These are phyloP conservation scores for Saturnispora diversa DNA, from an alignment of 805 yeast genomes.

Conservation along the genomic window DNA sequence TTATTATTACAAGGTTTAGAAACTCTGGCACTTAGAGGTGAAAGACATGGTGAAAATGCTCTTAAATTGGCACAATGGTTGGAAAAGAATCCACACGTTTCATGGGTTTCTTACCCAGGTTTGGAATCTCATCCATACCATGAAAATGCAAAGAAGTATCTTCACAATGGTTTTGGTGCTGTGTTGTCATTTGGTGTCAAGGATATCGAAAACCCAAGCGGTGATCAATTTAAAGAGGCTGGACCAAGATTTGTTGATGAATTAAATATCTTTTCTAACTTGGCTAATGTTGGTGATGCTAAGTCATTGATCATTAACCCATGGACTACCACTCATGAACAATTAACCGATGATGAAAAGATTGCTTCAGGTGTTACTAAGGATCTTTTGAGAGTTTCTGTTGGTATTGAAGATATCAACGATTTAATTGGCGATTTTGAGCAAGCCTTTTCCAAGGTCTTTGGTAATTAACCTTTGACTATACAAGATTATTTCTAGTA, in stretches of 20 bases:
- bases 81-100: slow-evolving; percentile 58
- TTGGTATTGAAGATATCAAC: slow-evolving; percentile 87
- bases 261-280: slow-evolving; percentile 78
- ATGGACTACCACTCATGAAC: slow-evolving; percentile 92
- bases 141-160: slow-evolving; percentile 74
- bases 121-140: slow-evolving; percentile 71
- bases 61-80: slow-evolving; percentile 70
- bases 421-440: slow-evolving; percentile 87
- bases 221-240: slow-evolving; percentile 60
- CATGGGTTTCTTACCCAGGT: slow-evolving; percentile 92
- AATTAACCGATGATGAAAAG: slow-evolving; percentile 76
- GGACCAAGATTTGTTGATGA: slow-evolving; percentile 80
- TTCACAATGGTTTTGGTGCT: slow-evolving; percentile 76
- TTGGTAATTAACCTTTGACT: slow-evolving; percentile 18
- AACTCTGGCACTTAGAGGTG: slow-evolving; percentile 87
- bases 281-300: slow-evolving; percentile 96
- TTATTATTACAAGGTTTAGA: slow-evolving; percentile 86
- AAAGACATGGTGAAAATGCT: slow-evolving; percentile 83
- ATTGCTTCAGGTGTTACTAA: slow-evolving; percentile 77
- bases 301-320: slow-evolving; percentile 95
- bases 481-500: no score
- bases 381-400: slow-evolving; percentile 80
- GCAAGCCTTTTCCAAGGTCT: slow-evolving; percentile 68
- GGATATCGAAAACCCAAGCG: slow-evolving; percentile 39
- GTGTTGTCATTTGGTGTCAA: slow-evolving; percentile 87